Base-by-base conservation (phyloP, 768 basidiomycete genomes). In the Cubamyces lactineus region DNA sequence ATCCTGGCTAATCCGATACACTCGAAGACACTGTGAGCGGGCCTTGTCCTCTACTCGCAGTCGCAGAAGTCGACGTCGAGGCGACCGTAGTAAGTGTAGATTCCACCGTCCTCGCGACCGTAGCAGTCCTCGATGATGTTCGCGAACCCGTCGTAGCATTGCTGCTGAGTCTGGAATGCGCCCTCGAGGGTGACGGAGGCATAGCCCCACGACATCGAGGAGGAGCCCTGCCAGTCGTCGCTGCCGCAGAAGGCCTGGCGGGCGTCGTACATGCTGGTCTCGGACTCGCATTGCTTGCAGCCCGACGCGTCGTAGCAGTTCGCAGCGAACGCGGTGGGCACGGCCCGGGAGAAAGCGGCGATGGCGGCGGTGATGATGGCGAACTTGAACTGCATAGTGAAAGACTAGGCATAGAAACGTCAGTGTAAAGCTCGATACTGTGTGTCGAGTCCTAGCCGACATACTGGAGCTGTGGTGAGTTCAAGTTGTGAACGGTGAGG, bases 351-450 rank as follows among this genome's bases (percentile, higher is more conserved):
- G n/a, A 23, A 6, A 28, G 42, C 26, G 42, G 28, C 17, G 26
- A 53, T 9, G 39, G 19, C 39, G 3, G n/a, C 24, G 17, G 53
- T 43, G 28, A 30, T 24, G 15, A 39, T 23, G 17, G 23, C 24
- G 53, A 54, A 24, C 13, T 24, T 43, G 53, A 54, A 43, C 40
- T 53, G 51, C 51, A 53, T 53, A 23, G 9, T 43, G 42, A 34
- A 34, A 34, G 34, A 9, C 34, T 34, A 34, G 34, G 9, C 9
- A 34, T 34, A 1, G 9, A 9, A 34, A 1, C 34, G 34, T 34
- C 5, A 34, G 9, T 34, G 9, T 34, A 9, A 11, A 34, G 34
- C 34, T 9, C 34, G 34, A 34, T 11, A 9, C 34, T 34, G 34
- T 1, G 34, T 34, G 28, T 34, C 11, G 5, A 34, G 34, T 11